These are phyloP conservation scores for Centella asiatica DNA, from an alignment of 129 eudicot species.

Conservation along the genomic window DNA sequence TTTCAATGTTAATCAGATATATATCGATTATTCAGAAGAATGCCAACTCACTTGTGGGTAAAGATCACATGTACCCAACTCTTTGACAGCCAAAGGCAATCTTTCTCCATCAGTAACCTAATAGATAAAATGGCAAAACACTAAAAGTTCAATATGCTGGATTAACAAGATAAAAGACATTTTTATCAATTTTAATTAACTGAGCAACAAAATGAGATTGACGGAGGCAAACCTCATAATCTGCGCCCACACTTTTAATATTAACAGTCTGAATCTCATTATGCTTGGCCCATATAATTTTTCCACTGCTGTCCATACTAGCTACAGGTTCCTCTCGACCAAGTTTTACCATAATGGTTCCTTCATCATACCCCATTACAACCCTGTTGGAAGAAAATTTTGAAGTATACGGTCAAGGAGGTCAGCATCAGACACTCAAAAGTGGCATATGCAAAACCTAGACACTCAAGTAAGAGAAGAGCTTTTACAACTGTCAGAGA, in stretches of 20 bases:
- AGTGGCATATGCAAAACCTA: neutral
- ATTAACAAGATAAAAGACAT: neutral
- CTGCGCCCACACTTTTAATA: constrained; percentile 82
- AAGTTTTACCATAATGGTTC: constrained; percentile 44
- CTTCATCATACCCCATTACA: constrained; percentile 60
- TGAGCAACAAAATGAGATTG: constrained; percentile 8
- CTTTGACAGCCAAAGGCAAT: constrained; percentile 82
- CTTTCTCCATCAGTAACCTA: constrained; percentile 98
- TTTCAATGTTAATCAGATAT: too few relatives aligned
- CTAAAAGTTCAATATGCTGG: neutral
- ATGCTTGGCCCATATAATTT: constrained; percentile 95
- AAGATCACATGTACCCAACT: constrained; percentile 90
- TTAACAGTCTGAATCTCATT: constrained; percentile 91
- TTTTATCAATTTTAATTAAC: neutral
- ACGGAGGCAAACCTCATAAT: constrained; percentile 62
- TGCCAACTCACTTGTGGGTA: constrained; percentile 75
- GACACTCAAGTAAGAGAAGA: too few relatives aligned
- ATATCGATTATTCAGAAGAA: neutral
- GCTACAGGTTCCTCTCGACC: constrained; percentile 85
- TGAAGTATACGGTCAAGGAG: neutral
- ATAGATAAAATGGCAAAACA: neutral
- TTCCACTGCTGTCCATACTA: constrained; percentile 93
- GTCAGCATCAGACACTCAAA: neutral
- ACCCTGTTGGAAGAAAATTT: constrained; percentile 25
- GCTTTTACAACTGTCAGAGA: too few relatives aligned